Base-by-base conservation (phyloP, 768 basidiomycete genomes). In the Postia placenta region DNA sequence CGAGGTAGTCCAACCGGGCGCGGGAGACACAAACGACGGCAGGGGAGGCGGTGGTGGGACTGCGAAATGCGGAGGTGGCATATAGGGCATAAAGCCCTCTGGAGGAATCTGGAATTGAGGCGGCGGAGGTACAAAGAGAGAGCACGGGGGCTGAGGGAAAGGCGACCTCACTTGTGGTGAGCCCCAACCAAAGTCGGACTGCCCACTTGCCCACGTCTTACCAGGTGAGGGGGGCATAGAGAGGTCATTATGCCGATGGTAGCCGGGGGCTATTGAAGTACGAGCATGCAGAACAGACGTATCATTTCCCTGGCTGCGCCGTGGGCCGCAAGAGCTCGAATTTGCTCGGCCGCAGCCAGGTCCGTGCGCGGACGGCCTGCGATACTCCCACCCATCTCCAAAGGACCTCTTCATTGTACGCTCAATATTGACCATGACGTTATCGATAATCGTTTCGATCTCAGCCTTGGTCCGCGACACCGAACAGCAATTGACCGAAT, bases 401-500 rank as follows among this genome's bases (percentile, higher is more conserved):
- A 61, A 61, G 1, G 56, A 39, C 45, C 45, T 49, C 14, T 35
- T 44, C 54, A 59, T 56, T 17, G 47, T 53, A 15, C 45, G 17
- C 27, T 58, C 57, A 39, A 58, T 50, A 25, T 61, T 53, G 12
- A 25, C 39, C 26, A 52, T 49, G 53, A 61, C 58, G 19, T 48
- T 42, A 3, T 48, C 48, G 41, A 54, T 48, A 11, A 57, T 49
- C 22, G 26, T 45, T 38, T 56, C 47, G 33, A 60, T 48, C 22
- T 60, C 59, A 0, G 46, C 52, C 42, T 60, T 60, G 27, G 41
- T 49, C 27, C 51, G 44, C 2, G 43, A 26, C 4, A 60, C 37
- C 4, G 56, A 55, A 39, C 58, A 60, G 42, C 58, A 56, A 12
- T 33, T 30, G 4, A 9, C 17, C 5, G 12, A 11, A 33, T 15